A percentile compares a stretch with the other conserved stretches of the same genome.
Evolutionary conservation across 768 basidiomycete genomes (phyloP).

Genomic region (Lentinula detonsa): DNA sequence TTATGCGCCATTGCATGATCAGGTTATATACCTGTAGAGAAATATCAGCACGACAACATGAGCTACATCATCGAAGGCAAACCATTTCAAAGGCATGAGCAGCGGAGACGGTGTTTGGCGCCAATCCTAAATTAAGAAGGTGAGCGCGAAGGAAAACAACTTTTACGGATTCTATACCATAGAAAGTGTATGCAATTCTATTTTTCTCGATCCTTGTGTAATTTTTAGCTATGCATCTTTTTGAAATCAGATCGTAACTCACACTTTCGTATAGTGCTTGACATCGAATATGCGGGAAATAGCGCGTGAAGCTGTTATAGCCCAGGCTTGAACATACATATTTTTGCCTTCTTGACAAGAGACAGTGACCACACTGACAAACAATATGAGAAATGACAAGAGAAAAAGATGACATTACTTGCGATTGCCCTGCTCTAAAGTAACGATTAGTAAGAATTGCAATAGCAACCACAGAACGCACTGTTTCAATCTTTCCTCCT

Average conservation of each 20-base stretch:
- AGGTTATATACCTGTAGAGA: constrained; percentile 19
- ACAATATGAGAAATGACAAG: too few species aligned
- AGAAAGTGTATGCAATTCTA: background rate
- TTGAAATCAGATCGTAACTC: background rate
- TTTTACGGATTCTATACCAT: background rate
- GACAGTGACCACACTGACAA: background rate
- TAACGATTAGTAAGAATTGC: background rate
- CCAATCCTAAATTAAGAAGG: background rate
- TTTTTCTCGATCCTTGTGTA: background rate
- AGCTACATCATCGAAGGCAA: background rate
- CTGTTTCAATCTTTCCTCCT: constrained; percentile 20
- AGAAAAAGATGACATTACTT: background rate
- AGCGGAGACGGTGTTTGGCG: background rate
- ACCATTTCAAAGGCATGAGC: background rate
- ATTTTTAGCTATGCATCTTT: background rate
- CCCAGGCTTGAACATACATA: background rate
- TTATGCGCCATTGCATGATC: constrained; percentile 18
- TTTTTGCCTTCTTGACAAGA: background rate
- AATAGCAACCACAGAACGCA: constrained; percentile 10
- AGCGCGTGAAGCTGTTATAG: background rate
- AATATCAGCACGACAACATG: background rate
- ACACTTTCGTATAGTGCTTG: background rate
- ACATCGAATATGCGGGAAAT: background rate
- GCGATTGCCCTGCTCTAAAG: background rate
- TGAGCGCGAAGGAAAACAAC: background rate